phyloP scores from a whole-genome alignment of 73 alveolate species.

The Paramecium primaurelia region DNA sequence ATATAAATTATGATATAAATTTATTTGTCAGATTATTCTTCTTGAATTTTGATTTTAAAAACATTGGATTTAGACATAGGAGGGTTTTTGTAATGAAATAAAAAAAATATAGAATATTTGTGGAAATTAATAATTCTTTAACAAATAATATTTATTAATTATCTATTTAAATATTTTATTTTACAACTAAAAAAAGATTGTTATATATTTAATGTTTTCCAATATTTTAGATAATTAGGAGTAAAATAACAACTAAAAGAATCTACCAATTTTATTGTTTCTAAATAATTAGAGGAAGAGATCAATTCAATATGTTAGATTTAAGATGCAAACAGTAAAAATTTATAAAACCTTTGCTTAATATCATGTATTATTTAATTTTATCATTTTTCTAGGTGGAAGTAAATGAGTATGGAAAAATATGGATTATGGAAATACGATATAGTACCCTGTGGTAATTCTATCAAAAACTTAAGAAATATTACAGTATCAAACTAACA shows the following conservation, averaged over 20 bases:
- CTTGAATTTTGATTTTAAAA: not conserved
- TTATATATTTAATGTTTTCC: not conserved
- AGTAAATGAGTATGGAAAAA: not conserved
- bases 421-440: conserved; percentile 37
- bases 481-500: not conserved
- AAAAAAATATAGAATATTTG: not conserved
- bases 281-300: not conserved
- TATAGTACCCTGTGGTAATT: not conserved
- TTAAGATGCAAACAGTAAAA: not conserved
- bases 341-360: not conserved
- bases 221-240: not conserved
- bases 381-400: not conserved
- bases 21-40: not conserved
- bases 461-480: not conserved
- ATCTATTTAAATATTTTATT: not conserved
- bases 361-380: not conserved
- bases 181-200: not conserved
- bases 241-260: not conserved
- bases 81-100: not conserved
- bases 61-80: not conserved
- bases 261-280: not conserved
- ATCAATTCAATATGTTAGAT: not conserved
- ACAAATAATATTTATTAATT: not conserved
- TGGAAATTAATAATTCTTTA: not conserved
- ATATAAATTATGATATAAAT: not conserved